Conservation (phyloP, 2,329 filamentous ascomycete genomes). For the Nemania sp. region DNA sequence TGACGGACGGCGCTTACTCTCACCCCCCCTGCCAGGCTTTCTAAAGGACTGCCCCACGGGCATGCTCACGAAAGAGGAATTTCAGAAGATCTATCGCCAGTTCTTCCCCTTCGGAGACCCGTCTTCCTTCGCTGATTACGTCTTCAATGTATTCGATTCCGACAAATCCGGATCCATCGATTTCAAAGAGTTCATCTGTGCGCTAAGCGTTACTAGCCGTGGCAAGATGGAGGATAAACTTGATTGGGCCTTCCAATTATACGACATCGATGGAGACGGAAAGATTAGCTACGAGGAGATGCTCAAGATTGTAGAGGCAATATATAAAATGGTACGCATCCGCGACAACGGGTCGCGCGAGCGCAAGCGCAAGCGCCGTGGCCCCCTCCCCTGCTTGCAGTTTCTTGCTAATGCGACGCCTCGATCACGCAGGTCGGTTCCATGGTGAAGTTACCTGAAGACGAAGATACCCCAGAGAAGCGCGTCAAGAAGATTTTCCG, state of each 20-base stretch:
- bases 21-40: slow-evolving; percentile 69
- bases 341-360: too few relatives aligned
- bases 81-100: slow-evolving; percentile 99
- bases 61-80: slow-evolving; percentile 96
- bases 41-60: slow-evolving; percentile 97
- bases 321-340: slow-evolving; percentile 92
- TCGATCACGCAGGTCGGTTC: slow-evolving; percentile 76
- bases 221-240: slow-evolving; percentile 99
- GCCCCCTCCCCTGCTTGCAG: too few relatives aligned
- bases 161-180: slow-evolving; percentile 98
- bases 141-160: slow-evolving; percentile 98
- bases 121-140: slow-evolving; percentile 96
- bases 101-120: slow-evolving; percentile 99
- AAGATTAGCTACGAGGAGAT: slow-evolving; percentile 99
- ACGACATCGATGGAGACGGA: slow-evolving; percentile 98
- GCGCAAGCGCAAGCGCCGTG: background rate
- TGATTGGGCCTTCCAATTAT: slow-evolving; percentile 98
- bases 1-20: slow-evolving; percentile 14
- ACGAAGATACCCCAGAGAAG: slow-evolving; percentile 99
- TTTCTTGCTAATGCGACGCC: slow-evolving; percentile 15
- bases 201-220: slow-evolving; percentile 91
- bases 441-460: slow-evolving; percentile 98
- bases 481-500: slow-evolving; percentile 97
- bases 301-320: slow-evolving; percentile 97
- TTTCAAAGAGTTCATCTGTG: slow-evolving; percentile 99